Evolutionary conservation across 768 basidiomycete genomes (phyloP).

Genomic region (Termitomyces sp.): DNA sequence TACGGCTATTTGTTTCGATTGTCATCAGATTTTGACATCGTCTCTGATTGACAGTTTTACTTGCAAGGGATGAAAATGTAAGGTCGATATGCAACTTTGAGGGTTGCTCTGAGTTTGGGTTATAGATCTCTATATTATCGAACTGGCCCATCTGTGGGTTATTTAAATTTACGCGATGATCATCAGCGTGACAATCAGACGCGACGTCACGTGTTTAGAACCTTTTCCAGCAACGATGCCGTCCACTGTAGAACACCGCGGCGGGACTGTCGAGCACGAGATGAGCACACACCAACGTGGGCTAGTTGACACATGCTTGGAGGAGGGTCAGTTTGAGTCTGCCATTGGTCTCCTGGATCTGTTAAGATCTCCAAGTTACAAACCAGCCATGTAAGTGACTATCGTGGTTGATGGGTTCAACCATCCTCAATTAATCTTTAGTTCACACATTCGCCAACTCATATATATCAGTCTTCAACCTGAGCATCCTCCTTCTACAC

Average conservation of each 20-base stretch:
- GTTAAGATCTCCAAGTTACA: slow-evolving; percentile 50
- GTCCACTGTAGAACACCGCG: background rate
- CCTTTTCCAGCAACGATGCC: background rate
- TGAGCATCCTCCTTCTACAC: slow-evolving; percentile 21
- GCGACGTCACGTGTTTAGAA: background rate
- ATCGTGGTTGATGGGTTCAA: background rate
- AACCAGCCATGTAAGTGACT: slow-evolving; percentile 49
- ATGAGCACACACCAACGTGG: slow-evolving; percentile 43
- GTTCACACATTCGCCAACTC: slow-evolving; percentile 61
- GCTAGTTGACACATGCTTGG: slow-evolving; percentile 67
- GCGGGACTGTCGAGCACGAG: slow-evolving; percentile 28
- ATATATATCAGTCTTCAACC: slow-evolving; percentile 69
- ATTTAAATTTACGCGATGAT: no score
- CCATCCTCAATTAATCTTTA: slow-evolving; percentile 18
- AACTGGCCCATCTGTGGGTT: no score
- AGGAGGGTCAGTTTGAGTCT: slow-evolving; percentile 71
- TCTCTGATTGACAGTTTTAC: no score
- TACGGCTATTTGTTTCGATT: slow-evolving; percentile 3
- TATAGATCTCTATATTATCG: background rate
- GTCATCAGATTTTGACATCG: background rate
- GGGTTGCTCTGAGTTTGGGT: background rate
- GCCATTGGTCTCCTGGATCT: slow-evolving; percentile 60
- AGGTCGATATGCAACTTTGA: background rate
- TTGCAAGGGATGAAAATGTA: background rate
- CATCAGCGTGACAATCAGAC: background rate